Evolutionary conservation across 352 stramenopile species (phyloP), one percentile per base, ranked within the genome.

Genomic region (Globisporangium orthogonon): DNA sequence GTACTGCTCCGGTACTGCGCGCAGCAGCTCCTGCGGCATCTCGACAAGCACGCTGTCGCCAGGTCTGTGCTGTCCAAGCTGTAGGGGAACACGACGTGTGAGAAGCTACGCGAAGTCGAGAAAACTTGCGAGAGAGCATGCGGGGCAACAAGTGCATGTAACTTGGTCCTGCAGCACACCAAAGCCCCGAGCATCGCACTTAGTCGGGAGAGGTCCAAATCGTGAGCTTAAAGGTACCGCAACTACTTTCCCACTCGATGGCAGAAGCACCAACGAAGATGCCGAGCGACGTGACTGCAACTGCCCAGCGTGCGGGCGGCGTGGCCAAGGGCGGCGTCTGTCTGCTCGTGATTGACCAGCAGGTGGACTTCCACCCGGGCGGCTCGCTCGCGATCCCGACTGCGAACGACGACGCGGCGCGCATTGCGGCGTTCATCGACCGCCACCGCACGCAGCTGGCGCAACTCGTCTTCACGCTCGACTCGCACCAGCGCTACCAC

Each of bases 401-500:
- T 18, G 94, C 96, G 6, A 76, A 91, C 51, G 74, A 88, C 7
- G 95, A 98, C 71, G 90, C 95, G 6, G 62, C 70, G 44, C 82
- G 91, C 29, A 98, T 98, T 46, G 76, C 92, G 6, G 58, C 52
- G 17, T 87, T 98, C 53, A 97, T 98, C 65, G 43, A 35, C 11
- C 49, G 78, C 52, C 67, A 98, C 66, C 18, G 52, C 9, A 31
- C 45, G 1, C 35, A 82, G 45, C 83, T 96, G 50, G 58, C 70
- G 48, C 87, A 97, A 58, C 73, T 99, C 33, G 82, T 98, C 23
- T 80, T 98, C n/a, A 99, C 96, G 28, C 72, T 99, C 52, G 96
- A 99, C 69, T 97, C 90, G 46, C 96, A 99, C 74, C 87, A 98
- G 54, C 91, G 89, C 43, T 84, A 97, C 54, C 92, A 99, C 74